phyloP scores from a whole-genome alignment of 2,329 filamentous ascomycete species.

The Furcasterigmium sp. region DNA sequence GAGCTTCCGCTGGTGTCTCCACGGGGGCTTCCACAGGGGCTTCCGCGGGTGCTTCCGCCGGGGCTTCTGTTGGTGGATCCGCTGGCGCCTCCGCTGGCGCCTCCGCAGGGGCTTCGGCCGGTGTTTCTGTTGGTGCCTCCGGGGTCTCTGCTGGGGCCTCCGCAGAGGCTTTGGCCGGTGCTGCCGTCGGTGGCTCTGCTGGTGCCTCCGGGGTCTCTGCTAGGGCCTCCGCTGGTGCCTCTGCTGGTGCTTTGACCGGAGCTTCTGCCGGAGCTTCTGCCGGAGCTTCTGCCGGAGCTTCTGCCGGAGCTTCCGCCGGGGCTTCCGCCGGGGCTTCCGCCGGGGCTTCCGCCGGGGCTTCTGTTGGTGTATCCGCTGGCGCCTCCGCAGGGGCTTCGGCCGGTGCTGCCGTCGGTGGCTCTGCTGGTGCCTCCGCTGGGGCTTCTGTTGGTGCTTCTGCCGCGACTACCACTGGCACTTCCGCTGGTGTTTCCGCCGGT shows the following conservation, averaged over 20 bases:
- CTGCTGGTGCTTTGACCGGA: not conserved
- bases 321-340: not conserved
- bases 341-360: not conserved
- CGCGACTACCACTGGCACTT: not conserved
- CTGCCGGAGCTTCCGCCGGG: not conserved
- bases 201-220: not conserved
- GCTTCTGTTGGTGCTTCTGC: not conserved
- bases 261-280: not conserved
- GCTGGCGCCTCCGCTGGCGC: not conserved
- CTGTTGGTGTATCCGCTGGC: not conserved
- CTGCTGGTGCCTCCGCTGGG: not conserved
- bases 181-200: not conserved
- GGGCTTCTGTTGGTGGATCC: not conserved
- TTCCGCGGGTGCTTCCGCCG: slow-evolving; percentile 4
- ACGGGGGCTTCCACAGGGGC: too few relatives aligned
- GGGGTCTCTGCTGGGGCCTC: not conserved
- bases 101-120: not conserved
- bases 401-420: too few relatives aligned
- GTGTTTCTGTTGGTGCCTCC: not conserved
- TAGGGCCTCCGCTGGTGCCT: not conserved
- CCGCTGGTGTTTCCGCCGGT: not conserved
- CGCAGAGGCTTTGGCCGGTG: not conserved
- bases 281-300: not conserved
- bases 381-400: not conserved
- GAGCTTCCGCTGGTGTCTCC: slow-evolving; percentile 2